Conservation (phyloP, 116 monocot genomes). For the Iris pallida region DNA sequence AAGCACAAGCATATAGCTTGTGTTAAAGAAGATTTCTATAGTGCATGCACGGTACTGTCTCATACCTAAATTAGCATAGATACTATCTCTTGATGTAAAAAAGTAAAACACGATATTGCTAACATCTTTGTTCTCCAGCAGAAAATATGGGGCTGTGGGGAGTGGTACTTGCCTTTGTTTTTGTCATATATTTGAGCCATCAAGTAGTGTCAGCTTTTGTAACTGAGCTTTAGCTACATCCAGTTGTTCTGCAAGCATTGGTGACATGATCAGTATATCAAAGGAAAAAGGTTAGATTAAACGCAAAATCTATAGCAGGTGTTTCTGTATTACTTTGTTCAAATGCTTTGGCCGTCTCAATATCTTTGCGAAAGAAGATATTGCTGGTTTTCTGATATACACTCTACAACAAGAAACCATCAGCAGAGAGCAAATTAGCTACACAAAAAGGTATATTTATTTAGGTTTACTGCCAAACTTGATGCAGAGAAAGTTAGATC, state of each 20-base stretch:
- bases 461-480: no score
- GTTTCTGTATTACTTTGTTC: constrained; percentile 32
- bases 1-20: no score
- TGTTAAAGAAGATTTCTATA: neutral
- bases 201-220: constrained; percentile 18
- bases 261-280: neutral
- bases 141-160: neutral
- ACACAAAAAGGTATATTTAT: no score
- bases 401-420: constrained; percentile 11
- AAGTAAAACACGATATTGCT: neutral
- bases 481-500: no score
- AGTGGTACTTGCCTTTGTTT: neutral
- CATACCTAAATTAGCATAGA: neutral
- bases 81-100: neutral
- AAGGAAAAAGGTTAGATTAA: neutral
- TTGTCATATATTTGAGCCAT: neutral
- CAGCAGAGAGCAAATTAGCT: no score
- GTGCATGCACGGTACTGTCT: neutral
- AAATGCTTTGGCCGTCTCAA: constrained; percentile 22
- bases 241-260: constrained; percentile 31
- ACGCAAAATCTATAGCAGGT: neutral
- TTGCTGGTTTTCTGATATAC: constrained; percentile 42
- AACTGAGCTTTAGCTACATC: constrained; percentile 25
- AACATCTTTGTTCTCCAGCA: neutral
- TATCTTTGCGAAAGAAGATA: constrained; percentile 32